Percentiles rank a stretch among this genome's conserved stretches.
Conservation (phyloP, 1,139 yeast species). For the Wickerhamomyces sp. region DNA sequence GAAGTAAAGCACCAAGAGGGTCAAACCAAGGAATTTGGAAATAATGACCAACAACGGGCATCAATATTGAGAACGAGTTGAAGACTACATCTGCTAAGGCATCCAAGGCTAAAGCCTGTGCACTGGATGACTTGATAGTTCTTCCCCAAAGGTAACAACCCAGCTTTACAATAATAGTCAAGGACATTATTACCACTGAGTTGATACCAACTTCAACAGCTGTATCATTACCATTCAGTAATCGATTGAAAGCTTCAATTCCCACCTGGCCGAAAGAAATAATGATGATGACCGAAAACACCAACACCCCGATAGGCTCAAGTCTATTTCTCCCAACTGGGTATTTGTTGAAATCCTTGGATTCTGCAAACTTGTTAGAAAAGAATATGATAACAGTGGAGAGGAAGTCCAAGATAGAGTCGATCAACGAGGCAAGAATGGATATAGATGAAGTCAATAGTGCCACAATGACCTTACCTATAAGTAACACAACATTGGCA, state of each 20-base stretch:
- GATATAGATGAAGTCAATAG: slow-evolving; percentile 65
- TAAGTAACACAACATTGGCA: slow-evolving; percentile 52
- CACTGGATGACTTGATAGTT: slow-evolving; percentile 58
- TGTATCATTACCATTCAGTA: slow-evolving; percentile 27
- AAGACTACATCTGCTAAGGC: slow-evolving; percentile 75
- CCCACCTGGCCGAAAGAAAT: slow-evolving; percentile 72
- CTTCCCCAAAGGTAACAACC: slow-evolving; percentile 64
- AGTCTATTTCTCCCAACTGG: slow-evolving; percentile 72
- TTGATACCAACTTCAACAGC: slow-evolving; percentile 47
- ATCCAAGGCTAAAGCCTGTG: slow-evolving; percentile 78
- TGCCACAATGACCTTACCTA: slow-evolving; percentile 62
- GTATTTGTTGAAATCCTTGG: slow-evolving; percentile 38
- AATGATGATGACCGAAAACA: slow-evolving; percentile 67
- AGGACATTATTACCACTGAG: slow-evolving; percentile 55
- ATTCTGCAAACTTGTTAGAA: slow-evolving; percentile 52
- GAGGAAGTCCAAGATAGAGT: slow-evolving; percentile 67
- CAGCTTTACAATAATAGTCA: slow-evolving; percentile 57
- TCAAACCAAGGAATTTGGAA: slow-evolving; percentile 65
- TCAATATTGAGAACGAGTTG: slow-evolving; percentile 61
- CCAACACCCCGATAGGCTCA: slow-evolving; percentile 75
- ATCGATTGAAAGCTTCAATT: slow-evolving; percentile 45
- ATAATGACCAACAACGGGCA: slow-evolving; percentile 58
- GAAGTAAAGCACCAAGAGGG: slow-evolving; percentile 62
- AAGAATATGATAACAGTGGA: slow-evolving; percentile 70
- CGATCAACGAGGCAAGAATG: slow-evolving; percentile 72